Evolutionary conservation across 164 flowering plant genomes (phyloP).

Genomic region (Stephania cephalantha): DNA sequence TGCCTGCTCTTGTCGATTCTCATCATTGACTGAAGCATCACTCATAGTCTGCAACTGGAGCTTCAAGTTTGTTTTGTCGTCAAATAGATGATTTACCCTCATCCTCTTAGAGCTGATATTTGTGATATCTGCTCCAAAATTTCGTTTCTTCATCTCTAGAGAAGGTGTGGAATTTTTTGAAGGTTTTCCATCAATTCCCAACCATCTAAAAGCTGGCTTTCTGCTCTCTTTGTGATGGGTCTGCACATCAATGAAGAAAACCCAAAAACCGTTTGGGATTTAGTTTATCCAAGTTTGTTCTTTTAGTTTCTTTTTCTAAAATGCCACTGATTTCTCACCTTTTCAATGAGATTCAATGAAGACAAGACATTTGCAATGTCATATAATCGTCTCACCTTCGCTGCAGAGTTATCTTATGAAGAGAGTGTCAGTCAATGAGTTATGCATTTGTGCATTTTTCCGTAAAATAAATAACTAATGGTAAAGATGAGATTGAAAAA

Average conservation of each 20-base stretch:
- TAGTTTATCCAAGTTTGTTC: background rate
- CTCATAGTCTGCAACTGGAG: constrained; percentile 21
- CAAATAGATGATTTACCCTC: constrained; percentile 23
- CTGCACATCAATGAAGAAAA: constrained; percentile 33
- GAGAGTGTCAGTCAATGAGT: constrained; percentile 17
- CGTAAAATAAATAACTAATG: background rate
- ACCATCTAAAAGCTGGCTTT: constrained; percentile 90
- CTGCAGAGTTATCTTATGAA: constrained; percentile 42
- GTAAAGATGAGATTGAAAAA: constrained; percentile 6
- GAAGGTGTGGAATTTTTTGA: constrained; percentile 12
- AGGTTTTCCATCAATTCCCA: constrained; percentile 44
- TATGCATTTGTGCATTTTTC: too few relatives aligned
- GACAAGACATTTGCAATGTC: constrained; percentile 96
- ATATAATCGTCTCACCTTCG: constrained; percentile 83
- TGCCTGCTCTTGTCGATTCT: constrained; percentile 19
- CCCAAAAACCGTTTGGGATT: background rate
- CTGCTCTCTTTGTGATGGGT: constrained; percentile 61
- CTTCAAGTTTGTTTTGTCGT: constrained; percentile 14
- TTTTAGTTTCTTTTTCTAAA: background rate
- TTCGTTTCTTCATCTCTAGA: constrained; percentile 46
- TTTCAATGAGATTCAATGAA: constrained; percentile 87
- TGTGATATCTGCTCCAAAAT: constrained; percentile 74
- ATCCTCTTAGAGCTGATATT: constrained; percentile 48
- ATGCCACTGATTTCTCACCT: constrained; percentile 39
- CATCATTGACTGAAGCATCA: constrained; percentile 23